Base-by-base conservation (phyloP, 768 basidiomycete genomes). In the Pleurotus pulmonarius region DNA sequence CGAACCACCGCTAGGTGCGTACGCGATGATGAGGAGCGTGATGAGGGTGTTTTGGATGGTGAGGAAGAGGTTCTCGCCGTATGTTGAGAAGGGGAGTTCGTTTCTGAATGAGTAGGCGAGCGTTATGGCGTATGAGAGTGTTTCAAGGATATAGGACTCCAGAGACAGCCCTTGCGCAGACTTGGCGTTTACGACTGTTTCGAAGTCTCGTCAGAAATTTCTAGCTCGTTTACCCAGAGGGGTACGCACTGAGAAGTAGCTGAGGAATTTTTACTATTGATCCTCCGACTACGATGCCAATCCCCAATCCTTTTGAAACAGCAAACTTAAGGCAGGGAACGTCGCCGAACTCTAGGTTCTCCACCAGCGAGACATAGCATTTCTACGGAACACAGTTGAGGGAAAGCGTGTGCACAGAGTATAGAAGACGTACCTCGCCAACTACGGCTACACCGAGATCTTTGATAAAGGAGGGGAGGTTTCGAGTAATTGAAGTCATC, bases 181-280 rank as follows among this genome's bases (percentile, higher is more conserved):
- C 22, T 78, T 75, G 4, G 85, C 85, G 44, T 76, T 78, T 6
- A 90, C 63, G 61, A 96, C 92, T 94, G 64, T 7, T 44, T 51
- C 7, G 51, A 18, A 8, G 9, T 8, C 29, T 34, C 29, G 8
- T 34, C 3, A 34, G 29, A 11, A 34, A 8, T 34, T 34, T 9
- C 29, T 8, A 8, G 29, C 29, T 34, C 9, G 9, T 34, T 34
- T 9, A 34, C 3, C 29, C 29, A 3, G 18, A 4, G 24, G 24
- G 12, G 3, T n/a, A 75, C 90, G 65, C 63, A 92, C 91, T 92
- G 54, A 93, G 80, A 25, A 91, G 63, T n/a, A 97, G 75, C 68
- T 98, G 96, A 1, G 96, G 96, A 2, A 98, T 82, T 72, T 99
- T 99, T 86, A 99, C 90, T 59, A 99, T 91, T 2, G 88, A 86